phyloP scores from a whole-genome alignment of 805 yeast genomes.

The Candida ipomoeae region DNA sequence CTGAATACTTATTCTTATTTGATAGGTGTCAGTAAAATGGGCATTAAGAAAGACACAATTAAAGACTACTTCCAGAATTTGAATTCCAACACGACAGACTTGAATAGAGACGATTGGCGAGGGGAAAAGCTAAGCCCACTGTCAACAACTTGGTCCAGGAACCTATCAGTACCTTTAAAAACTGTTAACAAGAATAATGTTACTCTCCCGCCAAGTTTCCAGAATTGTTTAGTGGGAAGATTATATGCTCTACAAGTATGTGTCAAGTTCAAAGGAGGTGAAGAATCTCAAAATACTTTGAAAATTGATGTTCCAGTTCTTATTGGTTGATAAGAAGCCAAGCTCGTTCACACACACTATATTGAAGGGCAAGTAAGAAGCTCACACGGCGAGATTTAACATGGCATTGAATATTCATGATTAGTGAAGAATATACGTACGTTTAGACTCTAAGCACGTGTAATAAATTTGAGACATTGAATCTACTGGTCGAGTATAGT shows the following conservation, averaged over 20 bases:
- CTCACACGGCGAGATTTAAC: neutral
- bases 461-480: no score
- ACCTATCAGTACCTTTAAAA: slow-evolving; percentile 39
- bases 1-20: slow-evolving; percentile 33
- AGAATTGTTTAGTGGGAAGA: slow-evolving; percentile 59
- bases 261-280: slow-evolving; percentile 41
- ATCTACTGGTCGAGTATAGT: neutral
- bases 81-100: slow-evolving; percentile 6
- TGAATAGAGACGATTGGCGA: slow-evolving; percentile 27
- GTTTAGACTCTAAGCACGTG: neutral
- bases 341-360: neutral
- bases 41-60: slow-evolving; percentile 38
- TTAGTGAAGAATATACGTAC: neutral
- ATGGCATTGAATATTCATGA: neutral
- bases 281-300: slow-evolving; percentile 15
- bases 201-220: slow-evolving; percentile 59
- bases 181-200: slow-evolving; percentile 41
- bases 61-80: slow-evolving; percentile 33
- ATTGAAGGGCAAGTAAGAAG: neutral
- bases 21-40: slow-evolving; percentile 35
- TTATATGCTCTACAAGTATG: slow-evolving; percentile 49
- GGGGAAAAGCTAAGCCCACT: slow-evolving; percentile 20
- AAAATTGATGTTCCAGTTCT: slow-evolving; percentile 17
- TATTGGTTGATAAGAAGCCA: slow-evolving; percentile 10
- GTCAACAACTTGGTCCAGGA: slow-evolving; percentile 29